Percentiles rank a stretch among this genome's conserved stretches.
These are phyloP conservation scores for Suillus bovinus DNA, from an alignment of 768 basidiomycete genomes.

Conservation along the genomic window DNA sequence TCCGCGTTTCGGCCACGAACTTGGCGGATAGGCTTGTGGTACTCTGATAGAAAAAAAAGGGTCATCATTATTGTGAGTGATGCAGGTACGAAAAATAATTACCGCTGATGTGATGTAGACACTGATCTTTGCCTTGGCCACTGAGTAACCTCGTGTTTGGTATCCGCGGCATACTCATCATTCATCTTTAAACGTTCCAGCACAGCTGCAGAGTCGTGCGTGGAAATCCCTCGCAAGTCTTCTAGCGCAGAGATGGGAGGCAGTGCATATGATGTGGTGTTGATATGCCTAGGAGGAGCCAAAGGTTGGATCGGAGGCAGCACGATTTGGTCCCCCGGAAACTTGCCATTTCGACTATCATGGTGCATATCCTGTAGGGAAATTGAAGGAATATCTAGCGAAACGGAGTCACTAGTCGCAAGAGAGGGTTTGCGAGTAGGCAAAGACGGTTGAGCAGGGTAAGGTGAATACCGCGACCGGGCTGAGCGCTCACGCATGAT, in stretches of 20 bases:
- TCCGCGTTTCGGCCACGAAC: slow-evolving; percentile 27
- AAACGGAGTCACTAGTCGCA: slow-evolving; percentile 26
- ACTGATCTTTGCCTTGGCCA: slow-evolving; percentile 47
- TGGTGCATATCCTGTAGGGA: slow-evolving; percentile 31
- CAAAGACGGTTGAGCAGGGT: slow-evolving; percentile 38
- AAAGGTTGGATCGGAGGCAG: slow-evolving; percentile 45
- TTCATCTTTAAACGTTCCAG: slow-evolving; percentile 61
- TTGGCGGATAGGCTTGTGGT: slow-evolving; percentile 19
- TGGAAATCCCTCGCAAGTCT: slow-evolving; percentile 51
- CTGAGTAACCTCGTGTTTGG: slow-evolving; percentile 25
- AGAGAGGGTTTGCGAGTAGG: slow-evolving; percentile 27
- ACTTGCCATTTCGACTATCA: slow-evolving; percentile 27
- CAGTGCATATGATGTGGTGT: slow-evolving; percentile 49
- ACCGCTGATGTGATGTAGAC: slow-evolving; percentile 40
- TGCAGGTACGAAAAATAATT: slow-evolving; percentile 3
- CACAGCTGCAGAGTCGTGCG: slow-evolving; percentile 64
- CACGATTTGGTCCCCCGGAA: slow-evolving; percentile 38
- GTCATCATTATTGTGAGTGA: slow-evolving; percentile 11
- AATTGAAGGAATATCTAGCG: slow-evolving; percentile 38
- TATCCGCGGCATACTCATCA: slow-evolving; percentile 36
- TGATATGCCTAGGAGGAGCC: slow-evolving; percentile 25
- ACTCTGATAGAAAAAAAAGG: slow-evolving; percentile 16
- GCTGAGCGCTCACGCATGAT: slow-evolving; percentile 25
- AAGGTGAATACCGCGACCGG: slow-evolving; percentile 45
- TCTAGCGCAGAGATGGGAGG: slow-evolving; percentile 74